Evolutionary conservation across 352 stramenopile species (phyloP), one percentile per base, ranked within the genome.

Genomic region (Pythium folliculosum): DNA sequence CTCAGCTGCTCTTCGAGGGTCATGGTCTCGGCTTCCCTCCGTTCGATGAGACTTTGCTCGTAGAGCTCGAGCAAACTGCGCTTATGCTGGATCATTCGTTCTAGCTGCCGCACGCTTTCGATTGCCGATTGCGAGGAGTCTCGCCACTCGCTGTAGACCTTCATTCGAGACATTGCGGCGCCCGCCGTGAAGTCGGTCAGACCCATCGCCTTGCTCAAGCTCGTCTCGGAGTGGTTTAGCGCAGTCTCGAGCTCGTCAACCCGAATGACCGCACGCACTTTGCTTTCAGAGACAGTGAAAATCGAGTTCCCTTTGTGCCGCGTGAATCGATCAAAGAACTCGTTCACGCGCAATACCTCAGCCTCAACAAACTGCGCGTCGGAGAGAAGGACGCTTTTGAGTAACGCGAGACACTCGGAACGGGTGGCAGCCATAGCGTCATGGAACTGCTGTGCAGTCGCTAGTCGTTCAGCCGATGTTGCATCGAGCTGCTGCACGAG

Each of bases 311-410:
- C 27, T 37, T 78, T 80, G 78, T 68, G 86, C 19, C 67, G 72
- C 0, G 21, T 25, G 30, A 80, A 82, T 5, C 37, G 64, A 14
- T 57, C 32, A 23, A 57, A 78, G 1, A 76, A 77, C 19, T 40
- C 48, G 45, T 90, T 90, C 40, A 92, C 63, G 5, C 79, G 73
- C 12, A 57, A 32, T 4, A 84, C 78, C 40, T 92, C 82, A 8
- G 86, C 60, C n/a, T 85, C 75, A 12, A 88, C 54, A 37, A 90
- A 92, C 35, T 79, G 78, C 35, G 67, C 76, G 65, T 89, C 84
- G 57, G 85, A 81, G n/a, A 86, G 45, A 23, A 81, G 63, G 44
- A 90, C 82, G 30, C 66, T 72, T 8, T 71, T 71, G 14, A 80
- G 53, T 0, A 92, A 59, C 1, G 71, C 50, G 21, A 90, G 22